phyloP scores from a whole-genome alignment of 2,329 filamentous ascomycete genomes.

The Claviceps maximensis region DNA sequence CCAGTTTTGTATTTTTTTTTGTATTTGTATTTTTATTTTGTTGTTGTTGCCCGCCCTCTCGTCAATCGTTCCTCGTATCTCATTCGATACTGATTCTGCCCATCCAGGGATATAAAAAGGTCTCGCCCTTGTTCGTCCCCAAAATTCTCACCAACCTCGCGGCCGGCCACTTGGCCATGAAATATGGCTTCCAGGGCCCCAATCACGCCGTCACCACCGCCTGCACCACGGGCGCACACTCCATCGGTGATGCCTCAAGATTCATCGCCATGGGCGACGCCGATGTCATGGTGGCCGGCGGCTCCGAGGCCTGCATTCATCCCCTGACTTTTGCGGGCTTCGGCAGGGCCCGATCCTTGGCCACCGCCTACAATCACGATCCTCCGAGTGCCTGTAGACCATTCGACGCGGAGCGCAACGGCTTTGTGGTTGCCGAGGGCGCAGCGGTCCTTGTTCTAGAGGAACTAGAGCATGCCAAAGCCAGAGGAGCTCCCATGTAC shows the following conservation, averaged over 20 bases:
- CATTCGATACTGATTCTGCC: not conserved
- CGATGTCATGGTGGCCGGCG: conserved; percentile 91
- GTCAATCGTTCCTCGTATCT: too few species aligned
- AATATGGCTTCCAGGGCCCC: conserved; percentile 75
- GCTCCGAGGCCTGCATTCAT: conserved; percentile 90
- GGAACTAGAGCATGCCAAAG: conserved; percentile 76
- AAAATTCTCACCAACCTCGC: conserved; percentile 89
- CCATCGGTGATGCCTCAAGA: conserved; percentile 84
- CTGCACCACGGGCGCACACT: conserved; percentile 91
- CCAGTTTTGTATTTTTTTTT: too few species aligned
- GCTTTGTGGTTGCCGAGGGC: conserved; percentile 90
- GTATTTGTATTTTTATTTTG: not conserved
- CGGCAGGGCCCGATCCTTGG: conserved; percentile 71
- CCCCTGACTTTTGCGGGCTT: conserved; percentile 89
- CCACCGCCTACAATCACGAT: conserved; percentile 63
- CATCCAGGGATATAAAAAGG: conserved; percentile 74
- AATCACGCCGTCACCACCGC: conserved; percentile 90
- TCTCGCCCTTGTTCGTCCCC: conserved; percentile 88
- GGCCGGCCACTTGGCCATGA: conserved; percentile 90
- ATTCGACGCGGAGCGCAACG: conserved; percentile 66
- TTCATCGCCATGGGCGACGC: conserved; percentile 88
- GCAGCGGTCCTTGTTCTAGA: conserved; percentile 81
- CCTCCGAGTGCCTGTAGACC: conserved; percentile 66
- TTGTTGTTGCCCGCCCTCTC: not conserved
- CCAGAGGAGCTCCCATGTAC: conserved; percentile 68